These are phyloP conservation scores for Auricularia heimuer DNA, from an alignment of 768 basidiomycete genomes.

Conservation along the genomic window DNA sequence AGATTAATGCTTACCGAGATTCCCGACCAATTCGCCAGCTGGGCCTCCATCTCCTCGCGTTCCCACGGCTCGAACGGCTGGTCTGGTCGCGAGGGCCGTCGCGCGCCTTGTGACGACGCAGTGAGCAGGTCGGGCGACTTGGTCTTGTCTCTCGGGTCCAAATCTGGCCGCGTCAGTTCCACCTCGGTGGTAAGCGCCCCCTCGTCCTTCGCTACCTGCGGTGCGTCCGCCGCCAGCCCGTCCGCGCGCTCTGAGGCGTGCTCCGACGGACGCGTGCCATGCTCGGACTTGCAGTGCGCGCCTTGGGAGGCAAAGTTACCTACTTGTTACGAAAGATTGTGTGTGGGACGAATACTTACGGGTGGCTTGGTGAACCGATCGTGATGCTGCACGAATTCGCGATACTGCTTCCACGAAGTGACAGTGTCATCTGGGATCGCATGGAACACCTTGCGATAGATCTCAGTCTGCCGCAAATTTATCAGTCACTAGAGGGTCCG, in stretches of 20 bases:
- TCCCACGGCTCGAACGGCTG: slow-evolving; percentile 80
- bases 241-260: slow-evolving; percentile 30
- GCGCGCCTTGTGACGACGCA: slow-evolving; percentile 17
- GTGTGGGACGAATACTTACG: slow-evolving; percentile 31
- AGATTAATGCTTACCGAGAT: slow-evolving; percentile 53
- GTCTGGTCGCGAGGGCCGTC: slow-evolving; percentile 35
- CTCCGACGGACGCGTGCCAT: slow-evolving; percentile 49
- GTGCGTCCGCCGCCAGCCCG: slow-evolving; percentile 16
- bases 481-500: slow-evolving; percentile 3
- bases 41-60: slow-evolving; percentile 78
- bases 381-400: slow-evolving; percentile 69
- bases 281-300: background rate
- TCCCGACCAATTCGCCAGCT: slow-evolving; percentile 71
- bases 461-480: slow-evolving; percentile 59
- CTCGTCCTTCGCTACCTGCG: background rate
- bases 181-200: slow-evolving; percentile 16
- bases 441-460: slow-evolving; percentile 91
- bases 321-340: slow-evolving; percentile 1
- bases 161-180: slow-evolving; percentile 10
- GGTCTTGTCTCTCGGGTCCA: slow-evolving; percentile 7
- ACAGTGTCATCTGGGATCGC: slow-evolving; percentile 87
- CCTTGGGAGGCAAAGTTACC: background rate
- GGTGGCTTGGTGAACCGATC: slow-evolving; percentile 57
- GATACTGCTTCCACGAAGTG: slow-evolving; percentile 93
- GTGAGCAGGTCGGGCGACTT: background rate